These are phyloP conservation scores for Gryganskiella cystojenkinii DNA, from an alignment of 192 early-diverging fungal species.

Conservation along the genomic window DNA sequence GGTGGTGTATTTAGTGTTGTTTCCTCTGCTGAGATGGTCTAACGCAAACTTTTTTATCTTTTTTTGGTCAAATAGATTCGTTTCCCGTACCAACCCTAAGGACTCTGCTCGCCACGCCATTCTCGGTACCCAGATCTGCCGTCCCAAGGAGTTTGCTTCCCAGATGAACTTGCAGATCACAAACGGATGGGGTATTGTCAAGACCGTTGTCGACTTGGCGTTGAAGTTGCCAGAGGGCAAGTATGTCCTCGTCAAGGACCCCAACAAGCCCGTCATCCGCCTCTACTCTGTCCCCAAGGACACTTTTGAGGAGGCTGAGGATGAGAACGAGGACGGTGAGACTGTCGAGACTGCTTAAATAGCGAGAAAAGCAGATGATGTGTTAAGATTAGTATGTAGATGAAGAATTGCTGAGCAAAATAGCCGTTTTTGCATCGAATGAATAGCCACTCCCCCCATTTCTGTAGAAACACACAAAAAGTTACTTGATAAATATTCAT, in stretches of 20 bases:
- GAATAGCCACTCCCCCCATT: too few relatives aligned
- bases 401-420: not conserved
- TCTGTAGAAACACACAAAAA: slow-evolving; percentile 1
- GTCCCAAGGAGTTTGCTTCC: slow-evolving; percentile 88
- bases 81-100: slow-evolving; percentile 80
- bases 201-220: slow-evolving; percentile 92
- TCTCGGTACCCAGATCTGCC: slow-evolving; percentile 85
- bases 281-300: slow-evolving; percentile 82
- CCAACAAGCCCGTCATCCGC: slow-evolving; percentile 91
- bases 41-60: not conserved
- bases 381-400: too few relatives aligned
- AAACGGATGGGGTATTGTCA: slow-evolving; percentile 97
- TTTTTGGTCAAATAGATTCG: slow-evolving; percentile 54
- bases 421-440: not conserved
- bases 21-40: not conserved
- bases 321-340: slow-evolving; percentile 51
- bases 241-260: slow-evolving; percentile 95
- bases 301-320: slow-evolving; percentile 70
- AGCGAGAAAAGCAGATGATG: not conserved
- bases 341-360: slow-evolving; percentile 59
- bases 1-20: not conserved
- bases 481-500: not conserved
- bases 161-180: slow-evolving; percentile 90
- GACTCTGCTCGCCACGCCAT: slow-evolving; percentile 85
- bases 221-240: slow-evolving; percentile 90